These are phyloP conservation scores for Pseudonitzschia delicatissima DNA, from an alignment of 108 stramenopile species.

Conservation along the genomic window DNA sequence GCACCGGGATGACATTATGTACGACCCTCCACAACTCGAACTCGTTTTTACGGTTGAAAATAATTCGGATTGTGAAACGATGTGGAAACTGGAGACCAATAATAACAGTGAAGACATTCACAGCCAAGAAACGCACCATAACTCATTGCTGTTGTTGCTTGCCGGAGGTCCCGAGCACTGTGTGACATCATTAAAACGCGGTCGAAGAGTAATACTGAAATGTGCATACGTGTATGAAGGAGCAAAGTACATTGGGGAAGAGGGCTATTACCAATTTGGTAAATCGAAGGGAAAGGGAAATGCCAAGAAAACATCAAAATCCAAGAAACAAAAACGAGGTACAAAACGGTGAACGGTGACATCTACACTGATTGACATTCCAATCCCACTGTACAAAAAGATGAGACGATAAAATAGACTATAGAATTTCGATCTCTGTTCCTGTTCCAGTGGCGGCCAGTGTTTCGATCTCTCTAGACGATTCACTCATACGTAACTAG, in stretches of 20 bases:
- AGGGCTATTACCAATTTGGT: slow-evolving; percentile 3
- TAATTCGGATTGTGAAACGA: slow-evolving; percentile 74
- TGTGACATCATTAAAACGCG: slow-evolving; percentile 48
- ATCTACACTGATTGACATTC: too few species aligned
- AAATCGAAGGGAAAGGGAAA: not conserved
- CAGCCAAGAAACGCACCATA: slow-evolving; percentile 41
- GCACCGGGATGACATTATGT: slow-evolving; percentile 73
- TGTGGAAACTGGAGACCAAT: slow-evolving; percentile 37
- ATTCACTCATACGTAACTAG: too few species aligned
- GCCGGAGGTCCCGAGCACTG: slow-evolving; percentile 54
- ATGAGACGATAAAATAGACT: too few species aligned
- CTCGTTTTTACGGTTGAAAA: slow-evolving; percentile 76
- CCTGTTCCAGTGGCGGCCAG: too few species aligned
- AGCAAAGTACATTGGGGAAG: slow-evolving; percentile 27
- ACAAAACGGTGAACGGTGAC: not conserved
- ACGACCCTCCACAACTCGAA: slow-evolving; percentile 67
- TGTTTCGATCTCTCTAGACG: too few species aligned
- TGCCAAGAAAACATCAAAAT: not conserved
- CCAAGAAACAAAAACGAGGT: not conserved
- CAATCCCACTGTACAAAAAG: too few species aligned
- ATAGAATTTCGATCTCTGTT: too few species aligned
- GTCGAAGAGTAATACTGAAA: slow-evolving; percentile 50
- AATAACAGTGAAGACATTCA: slow-evolving; percentile 1
- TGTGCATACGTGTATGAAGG: slow-evolving; percentile 38
- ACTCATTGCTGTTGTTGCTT: slow-evolving; percentile 39